Evolutionary conservation across 306 rosid genomes (phyloP).

Genomic region (Cyclanthera cordifolia): DNA sequence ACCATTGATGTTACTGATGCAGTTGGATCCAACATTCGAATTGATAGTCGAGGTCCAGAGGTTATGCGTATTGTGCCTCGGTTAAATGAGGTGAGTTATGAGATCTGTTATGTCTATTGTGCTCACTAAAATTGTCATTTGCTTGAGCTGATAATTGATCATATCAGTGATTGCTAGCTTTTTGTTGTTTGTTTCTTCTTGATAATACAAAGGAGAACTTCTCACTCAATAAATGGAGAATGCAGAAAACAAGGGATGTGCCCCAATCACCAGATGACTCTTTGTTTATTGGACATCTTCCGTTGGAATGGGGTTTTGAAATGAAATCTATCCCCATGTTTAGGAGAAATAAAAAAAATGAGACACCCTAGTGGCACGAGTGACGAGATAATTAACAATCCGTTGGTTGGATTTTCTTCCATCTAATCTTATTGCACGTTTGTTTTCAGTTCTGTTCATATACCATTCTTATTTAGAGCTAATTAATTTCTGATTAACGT

Average conservation of each 20-base stretch:
- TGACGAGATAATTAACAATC: background rate
- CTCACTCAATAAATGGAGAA: background rate
- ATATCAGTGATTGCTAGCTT: background rate
- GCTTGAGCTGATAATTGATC: background rate
- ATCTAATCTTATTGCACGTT: background rate
- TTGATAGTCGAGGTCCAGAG: constrained; percentile 97
- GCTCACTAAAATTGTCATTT: background rate
- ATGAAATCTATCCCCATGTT: background rate
- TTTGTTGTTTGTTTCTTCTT: background rate
- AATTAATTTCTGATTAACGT: background rate
- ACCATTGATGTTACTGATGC: constrained; percentile 97
- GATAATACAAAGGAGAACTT: background rate
- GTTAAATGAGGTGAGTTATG: constrained; percentile 64
- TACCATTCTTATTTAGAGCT: background rate
- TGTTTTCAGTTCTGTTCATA: background rate
- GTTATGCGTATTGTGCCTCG: constrained; percentile 92
- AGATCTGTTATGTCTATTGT: background rate
- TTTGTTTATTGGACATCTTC: background rate
- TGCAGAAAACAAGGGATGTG: no score
- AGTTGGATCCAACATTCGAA: constrained; percentile 92
- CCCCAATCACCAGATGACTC: background rate
- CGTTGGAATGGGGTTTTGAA: background rate
- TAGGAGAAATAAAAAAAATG: background rate
- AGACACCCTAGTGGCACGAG: background rate
- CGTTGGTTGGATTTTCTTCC: background rate